Evolutionary conservation across 73 alveolate species (phyloP).

Genomic region (Symbiodinium pilosum): DNA sequence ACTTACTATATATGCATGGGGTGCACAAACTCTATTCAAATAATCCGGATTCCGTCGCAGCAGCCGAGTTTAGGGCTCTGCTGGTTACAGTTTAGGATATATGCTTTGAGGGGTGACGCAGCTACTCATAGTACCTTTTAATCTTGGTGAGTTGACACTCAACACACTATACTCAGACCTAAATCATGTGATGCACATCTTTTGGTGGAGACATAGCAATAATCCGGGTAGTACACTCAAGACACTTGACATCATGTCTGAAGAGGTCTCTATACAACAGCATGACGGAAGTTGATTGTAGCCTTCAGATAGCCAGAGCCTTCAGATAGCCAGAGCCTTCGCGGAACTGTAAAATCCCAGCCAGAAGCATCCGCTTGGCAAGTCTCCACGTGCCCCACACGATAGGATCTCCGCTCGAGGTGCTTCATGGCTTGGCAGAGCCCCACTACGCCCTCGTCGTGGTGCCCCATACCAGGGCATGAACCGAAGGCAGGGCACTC

Average conservation of each 20-base stretch:
- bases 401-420: background rate
- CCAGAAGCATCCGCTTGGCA: conserved; percentile 1
- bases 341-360: background rate
- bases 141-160: background rate
- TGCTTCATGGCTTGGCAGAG: background rate
- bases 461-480: background rate
- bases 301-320: background rate
- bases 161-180: background rate
- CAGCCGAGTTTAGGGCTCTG: background rate
- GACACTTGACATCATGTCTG: background rate
- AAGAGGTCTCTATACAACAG: background rate
- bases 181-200: background rate
- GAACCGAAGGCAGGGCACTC: background rate
- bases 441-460: background rate
- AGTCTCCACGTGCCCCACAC: background rate
- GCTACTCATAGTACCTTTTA: background rate
- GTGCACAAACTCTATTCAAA: background rate
- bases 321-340: background rate
- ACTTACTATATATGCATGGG: background rate
- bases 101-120: too few species aligned
- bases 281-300: too few species aligned
- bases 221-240: background rate
- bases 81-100: too few species aligned
- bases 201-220: too few species aligned
- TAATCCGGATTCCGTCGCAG: background rate